These are phyloP conservation scores for Diaporthe humulicola DNA, from an alignment of 2,329 filamentous ascomycete genomes.

Conservation along the genomic window DNA sequence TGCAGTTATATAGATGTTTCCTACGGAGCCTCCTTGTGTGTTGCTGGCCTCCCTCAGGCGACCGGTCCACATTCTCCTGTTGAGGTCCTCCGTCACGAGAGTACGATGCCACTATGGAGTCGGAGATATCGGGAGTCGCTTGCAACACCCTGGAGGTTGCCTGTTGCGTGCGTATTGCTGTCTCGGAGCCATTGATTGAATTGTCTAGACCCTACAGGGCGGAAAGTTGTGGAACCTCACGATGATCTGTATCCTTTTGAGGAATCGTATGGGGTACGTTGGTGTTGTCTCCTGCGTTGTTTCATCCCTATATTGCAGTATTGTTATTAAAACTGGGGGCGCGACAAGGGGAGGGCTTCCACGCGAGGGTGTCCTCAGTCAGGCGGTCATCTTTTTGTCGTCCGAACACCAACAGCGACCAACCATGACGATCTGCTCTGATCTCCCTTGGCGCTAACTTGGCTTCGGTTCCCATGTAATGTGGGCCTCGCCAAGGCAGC, in stretches of 20 bases:
- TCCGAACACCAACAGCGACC: constrained; percentile 28
- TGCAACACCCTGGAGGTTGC: neutral
- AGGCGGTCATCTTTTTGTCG: constrained; percentile 20
- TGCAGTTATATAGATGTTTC: constrained; percentile 15
- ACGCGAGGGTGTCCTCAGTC: neutral
- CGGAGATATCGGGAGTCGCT: constrained; percentile 15
- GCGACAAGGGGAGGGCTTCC: neutral
- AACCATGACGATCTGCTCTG: constrained; percentile 21
- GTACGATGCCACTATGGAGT: neutral
- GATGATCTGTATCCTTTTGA: constrained; percentile 13
- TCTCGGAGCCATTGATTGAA: neutral
- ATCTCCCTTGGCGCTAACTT: constrained; percentile 25
- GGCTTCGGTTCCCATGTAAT: constrained; percentile 1
- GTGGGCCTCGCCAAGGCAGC: constrained; percentile 23
- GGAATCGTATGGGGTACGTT: constrained; percentile 4
- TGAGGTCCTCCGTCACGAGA: neutral
- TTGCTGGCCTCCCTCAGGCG: neutral
- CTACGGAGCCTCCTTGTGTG: neutral
- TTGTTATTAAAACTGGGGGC: constrained; percentile 30
- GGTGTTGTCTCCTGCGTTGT: constrained; percentile 16
- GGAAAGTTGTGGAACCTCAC: neutral
- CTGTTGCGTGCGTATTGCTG: neutral
- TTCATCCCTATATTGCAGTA: constrained; percentile 19
- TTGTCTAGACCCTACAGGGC: constrained; percentile 21
- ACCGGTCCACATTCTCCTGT: constrained; percentile 7